Percentiles rank a stretch among this genome's conserved stretches.
Conservation (phyloP, 2,329 filamentous ascomycete species). For the Claviceps sp. region DNA sequence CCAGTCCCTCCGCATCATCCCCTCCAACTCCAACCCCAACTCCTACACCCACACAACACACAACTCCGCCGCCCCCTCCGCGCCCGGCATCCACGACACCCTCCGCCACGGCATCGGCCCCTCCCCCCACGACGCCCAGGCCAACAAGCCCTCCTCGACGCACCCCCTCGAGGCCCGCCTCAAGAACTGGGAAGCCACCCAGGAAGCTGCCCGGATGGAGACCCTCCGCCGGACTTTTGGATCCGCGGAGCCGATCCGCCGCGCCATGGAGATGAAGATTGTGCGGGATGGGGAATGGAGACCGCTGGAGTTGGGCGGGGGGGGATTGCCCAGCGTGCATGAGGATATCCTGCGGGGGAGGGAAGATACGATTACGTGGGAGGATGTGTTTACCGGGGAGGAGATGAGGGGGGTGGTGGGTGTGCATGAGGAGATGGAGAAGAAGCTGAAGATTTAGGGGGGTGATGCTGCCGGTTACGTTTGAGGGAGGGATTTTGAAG, state of each 20-base stretch:
- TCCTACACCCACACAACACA: constrained; percentile 49
- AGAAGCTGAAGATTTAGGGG: constrained; percentile 60
- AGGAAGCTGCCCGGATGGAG: constrained; percentile 80
- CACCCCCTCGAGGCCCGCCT: constrained; percentile 92
- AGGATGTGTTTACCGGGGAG: constrained; percentile 79
- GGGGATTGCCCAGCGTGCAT: constrained; percentile 51
- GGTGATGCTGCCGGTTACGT: too few species aligned
- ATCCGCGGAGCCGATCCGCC: constrained; percentile 79
- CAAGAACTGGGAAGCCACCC: constrained; percentile 77
- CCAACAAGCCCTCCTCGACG: constrained; percentile 37
- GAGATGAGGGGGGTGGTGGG: constrained; percentile 57
- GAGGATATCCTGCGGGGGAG: constrained; percentile 76
- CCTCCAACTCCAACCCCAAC: constrained; percentile 51
- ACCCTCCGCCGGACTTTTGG: constrained; percentile 77
- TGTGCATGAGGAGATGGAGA: constrained; percentile 90
- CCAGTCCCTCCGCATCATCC: constrained; percentile 83
- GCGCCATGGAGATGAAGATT: constrained; percentile 92
- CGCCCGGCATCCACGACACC: constrained; percentile 84
- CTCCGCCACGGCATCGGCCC: constrained; percentile 72
- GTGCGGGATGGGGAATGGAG: constrained; percentile 68
- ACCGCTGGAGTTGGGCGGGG: constrained; percentile 52
- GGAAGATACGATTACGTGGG: constrained; percentile 73
- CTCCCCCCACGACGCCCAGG: constrained; percentile 34
- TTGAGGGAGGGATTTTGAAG: too few species aligned
- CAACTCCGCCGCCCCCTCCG: constrained; percentile 67